phyloP scores from a whole-genome alignment of 2,329 filamentous ascomycete genomes.

The Ophiocordyceps camponoti-leonardi region DNA sequence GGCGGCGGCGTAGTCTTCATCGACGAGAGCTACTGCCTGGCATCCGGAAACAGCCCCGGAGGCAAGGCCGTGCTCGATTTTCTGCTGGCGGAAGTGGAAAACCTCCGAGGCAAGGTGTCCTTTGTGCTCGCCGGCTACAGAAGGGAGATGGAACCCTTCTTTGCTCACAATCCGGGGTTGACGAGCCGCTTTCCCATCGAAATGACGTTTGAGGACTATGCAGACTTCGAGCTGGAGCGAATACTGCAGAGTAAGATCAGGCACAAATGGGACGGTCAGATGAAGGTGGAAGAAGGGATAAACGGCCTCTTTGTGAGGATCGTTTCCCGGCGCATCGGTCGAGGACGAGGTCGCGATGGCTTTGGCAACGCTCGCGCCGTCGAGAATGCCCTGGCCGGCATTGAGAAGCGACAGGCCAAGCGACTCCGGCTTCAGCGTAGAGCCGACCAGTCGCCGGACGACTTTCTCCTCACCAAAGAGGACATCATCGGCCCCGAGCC shows the following conservation, averaged over 20 bases:
- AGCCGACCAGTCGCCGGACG: conserved; percentile 25
- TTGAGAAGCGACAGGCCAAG: conserved; percentile 40
- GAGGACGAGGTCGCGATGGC: conserved; percentile 42
- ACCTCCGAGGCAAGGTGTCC: conserved; percentile 48
- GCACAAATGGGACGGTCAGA: conserved; percentile 31
- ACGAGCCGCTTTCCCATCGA: conserved; percentile 49
- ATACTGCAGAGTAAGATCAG: conserved; percentile 42
- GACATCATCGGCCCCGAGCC: conserved; percentile 60
- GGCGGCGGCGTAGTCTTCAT: conserved; percentile 32
- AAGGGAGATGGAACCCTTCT: conserved; percentile 62
- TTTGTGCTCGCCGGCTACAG: conserved; percentile 60
- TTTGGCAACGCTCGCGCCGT: conserved; percentile 60
- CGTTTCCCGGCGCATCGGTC: conserved; percentile 40
- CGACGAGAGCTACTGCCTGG: conserved; percentile 64
- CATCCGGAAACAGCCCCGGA: conserved; percentile 35
- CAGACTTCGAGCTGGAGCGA: conserved; percentile 41
- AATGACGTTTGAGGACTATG: conserved; percentile 54
- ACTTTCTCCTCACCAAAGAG: conserved; percentile 42
- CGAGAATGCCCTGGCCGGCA: conserved; percentile 39
- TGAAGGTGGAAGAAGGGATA: conserved; percentile 41
- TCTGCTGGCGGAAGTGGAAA: conserved; percentile 56
- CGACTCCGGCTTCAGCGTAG: conserved; percentile 32
- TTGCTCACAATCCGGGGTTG: conserved; percentile 55
- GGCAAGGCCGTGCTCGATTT: conserved; percentile 51
- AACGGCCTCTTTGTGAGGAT: conserved; percentile 48